Evolutionary conservation across 768 basidiomycete genomes (phyloP).

Genomic region (Rhodosporidiobolus sp.): DNA sequence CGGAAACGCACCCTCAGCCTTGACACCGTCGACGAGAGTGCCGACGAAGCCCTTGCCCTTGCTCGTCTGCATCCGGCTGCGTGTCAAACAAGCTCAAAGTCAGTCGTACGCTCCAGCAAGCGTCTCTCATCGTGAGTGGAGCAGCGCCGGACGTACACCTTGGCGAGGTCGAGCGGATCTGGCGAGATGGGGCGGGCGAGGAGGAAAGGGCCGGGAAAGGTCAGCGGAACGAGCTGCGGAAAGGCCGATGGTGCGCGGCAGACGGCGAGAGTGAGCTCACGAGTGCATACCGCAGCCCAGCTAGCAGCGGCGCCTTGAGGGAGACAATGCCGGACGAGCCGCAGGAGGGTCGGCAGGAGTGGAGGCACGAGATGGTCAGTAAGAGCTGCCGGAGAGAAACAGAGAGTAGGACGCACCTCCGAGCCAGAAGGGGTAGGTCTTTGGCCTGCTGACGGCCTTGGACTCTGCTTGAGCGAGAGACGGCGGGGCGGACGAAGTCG

Average conservation of each 20-base stretch:
- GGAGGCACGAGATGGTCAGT: neutral
- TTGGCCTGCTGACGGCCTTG: neutral
- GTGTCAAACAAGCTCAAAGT: neutral
- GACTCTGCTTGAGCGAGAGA: neutral
- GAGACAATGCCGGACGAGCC: neutral
- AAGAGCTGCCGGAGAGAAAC: neutral
- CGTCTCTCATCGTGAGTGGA: neutral
- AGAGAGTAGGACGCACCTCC: conserved; percentile 27
- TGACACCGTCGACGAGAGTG: conserved; percentile 30
- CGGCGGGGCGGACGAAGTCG: neutral
- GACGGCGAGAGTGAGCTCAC: neutral
- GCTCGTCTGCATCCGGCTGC: conserved; percentile 43
- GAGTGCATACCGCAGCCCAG: conserved; percentile 39
- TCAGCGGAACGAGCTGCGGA: neutral
- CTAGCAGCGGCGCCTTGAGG: conserved; percentile 29
- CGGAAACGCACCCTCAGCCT: conserved; percentile 35
- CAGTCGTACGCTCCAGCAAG: neutral
- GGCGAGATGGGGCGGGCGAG: neutral
- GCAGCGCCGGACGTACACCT: conserved; percentile 24
- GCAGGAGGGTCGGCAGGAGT: neutral
- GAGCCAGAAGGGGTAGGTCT: conserved; percentile 38
- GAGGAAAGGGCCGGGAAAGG: neutral
- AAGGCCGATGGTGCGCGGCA: neutral
- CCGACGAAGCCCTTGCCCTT: conserved; percentile 36
- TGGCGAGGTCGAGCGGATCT: conserved; percentile 42